Evolutionary conservation across 192 early-diverging fungal genomes (phyloP).

Genomic region (Entophlyctis luteolus): DNA sequence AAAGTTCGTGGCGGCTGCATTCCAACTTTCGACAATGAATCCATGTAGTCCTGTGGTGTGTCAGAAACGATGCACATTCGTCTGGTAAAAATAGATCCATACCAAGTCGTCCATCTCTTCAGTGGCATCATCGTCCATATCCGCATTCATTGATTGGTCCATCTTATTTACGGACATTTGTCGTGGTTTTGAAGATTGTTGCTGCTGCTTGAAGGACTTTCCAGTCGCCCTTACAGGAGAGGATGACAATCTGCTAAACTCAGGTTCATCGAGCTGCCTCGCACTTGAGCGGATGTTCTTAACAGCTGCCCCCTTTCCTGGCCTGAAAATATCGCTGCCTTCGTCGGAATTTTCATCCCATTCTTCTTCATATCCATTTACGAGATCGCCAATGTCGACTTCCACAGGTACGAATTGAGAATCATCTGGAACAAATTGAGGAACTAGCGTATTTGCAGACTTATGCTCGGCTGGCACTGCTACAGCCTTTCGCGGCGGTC

Average conservation of each 20-base stretch:
- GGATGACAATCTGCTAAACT: not conserved
- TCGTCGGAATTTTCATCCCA: slow-evolving; percentile 17
- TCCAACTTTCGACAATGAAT: not conserved
- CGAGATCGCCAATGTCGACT: no score
- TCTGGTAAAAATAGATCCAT: not conserved
- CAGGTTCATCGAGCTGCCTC: not conserved
- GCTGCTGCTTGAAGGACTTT: slow-evolving; percentile 1
- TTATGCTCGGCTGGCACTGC: no score
- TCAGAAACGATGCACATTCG: no score
- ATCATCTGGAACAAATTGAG: no score
- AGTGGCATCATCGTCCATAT: slow-evolving; percentile 9
- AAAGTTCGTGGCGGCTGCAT: slow-evolving; percentile 3
- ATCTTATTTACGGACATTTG: slow-evolving; percentile 1
- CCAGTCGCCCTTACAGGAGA: slow-evolving; percentile 1
- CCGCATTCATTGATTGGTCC: not conserved
- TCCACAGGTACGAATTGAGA: no score
- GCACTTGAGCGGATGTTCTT: slow-evolving; percentile 12
- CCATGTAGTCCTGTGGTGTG: slow-evolving; percentile 16
- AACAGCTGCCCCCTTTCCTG: slow-evolving; percentile 10
- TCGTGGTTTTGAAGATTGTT: not conserved
- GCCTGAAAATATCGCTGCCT: not conserved
- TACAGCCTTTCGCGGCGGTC: no score
- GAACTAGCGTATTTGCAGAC: no score
- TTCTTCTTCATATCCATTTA: slow-evolving; percentile 7
- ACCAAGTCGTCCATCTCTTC: slow-evolving; percentile 22